Evolutionary conservation across 2,329 filamentous ascomycete genomes (phyloP).

Genomic region (Volutella citrinella): DNA sequence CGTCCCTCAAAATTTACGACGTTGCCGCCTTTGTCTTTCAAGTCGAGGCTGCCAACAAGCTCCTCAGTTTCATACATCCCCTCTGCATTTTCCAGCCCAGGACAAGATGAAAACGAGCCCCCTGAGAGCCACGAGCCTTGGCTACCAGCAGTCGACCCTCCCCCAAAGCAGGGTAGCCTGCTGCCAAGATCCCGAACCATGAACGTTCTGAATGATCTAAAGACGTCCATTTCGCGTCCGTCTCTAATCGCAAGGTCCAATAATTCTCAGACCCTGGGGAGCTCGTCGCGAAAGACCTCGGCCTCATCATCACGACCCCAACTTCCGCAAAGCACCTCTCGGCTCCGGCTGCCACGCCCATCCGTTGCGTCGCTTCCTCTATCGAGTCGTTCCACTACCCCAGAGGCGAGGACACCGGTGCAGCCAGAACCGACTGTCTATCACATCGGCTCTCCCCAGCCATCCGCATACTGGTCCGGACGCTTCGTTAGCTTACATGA

Average conservation of each 20-base stretch:
- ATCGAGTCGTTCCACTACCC: conserved; percentile 14
- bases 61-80: conserved; percentile 6
- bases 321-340: conserved; percentile 15
- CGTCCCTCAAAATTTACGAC: conserved; percentile 14
- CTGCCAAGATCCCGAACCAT: conserved; percentile 46
- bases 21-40: conserved; percentile 12
- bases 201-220: conserved; percentile 42
- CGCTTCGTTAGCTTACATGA: conserved; percentile 58
- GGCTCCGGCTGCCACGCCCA: conserved; percentile 15
- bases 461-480: conserved; percentile 58
- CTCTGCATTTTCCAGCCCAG: too few relatives aligned
- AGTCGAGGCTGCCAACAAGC: conserved; percentile 8
- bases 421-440: too few relatives aligned
- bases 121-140: conserved; percentile 7
- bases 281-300: conserved; percentile 16
- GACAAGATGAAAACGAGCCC: conserved; percentile 29
- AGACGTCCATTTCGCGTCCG: conserved; percentile 40
- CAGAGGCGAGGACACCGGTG: conserved; percentile 10
- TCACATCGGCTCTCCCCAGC: conserved; percentile 40
- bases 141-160: background rate
- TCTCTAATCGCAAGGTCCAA: conserved; percentile 19
- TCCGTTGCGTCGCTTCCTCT: conserved; percentile 17
- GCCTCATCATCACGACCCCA: conserved; percentile 18
- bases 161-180: conserved; percentile 17
- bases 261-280: conserved; percentile 9